phyloP scores from a whole-genome alignment of 768 basidiomycete genomes.

The Botryobasidium botryosum region DNA sequence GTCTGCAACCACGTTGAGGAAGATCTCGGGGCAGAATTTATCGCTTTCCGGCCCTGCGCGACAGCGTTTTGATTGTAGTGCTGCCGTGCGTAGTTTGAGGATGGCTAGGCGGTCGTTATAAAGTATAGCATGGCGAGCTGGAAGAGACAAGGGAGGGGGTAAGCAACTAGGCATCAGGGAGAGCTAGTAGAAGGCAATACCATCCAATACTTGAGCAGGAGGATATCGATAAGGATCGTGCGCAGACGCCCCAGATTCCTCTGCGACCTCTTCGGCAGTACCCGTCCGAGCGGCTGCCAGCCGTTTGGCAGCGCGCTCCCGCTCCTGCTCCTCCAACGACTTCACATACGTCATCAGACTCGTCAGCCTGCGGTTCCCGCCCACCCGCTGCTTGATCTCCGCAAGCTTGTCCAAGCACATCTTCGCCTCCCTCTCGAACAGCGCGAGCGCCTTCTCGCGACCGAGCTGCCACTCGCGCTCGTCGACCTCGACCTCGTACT shows the following conservation, averaged over 20 bases:
- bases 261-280: constrained; percentile 24
- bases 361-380: constrained; percentile 64
- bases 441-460: constrained; percentile 48
- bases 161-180: not conserved
- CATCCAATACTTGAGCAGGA: constrained; percentile 81
- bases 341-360: constrained; percentile 67
- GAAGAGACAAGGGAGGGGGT: constrained; percentile 11
- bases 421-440: constrained; percentile 68
- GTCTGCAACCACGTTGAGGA: constrained; percentile 91
- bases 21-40: constrained; percentile 87
- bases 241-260: constrained; percentile 22
- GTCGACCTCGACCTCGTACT: constrained; percentile 95
- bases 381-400: constrained; percentile 77
- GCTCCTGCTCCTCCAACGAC: constrained; percentile 60
- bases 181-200: constrained; percentile 32
- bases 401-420: constrained; percentile 78
- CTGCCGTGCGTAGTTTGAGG: constrained; percentile 70
- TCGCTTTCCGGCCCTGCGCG: constrained; percentile 74
- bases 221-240: constrained; percentile 79
- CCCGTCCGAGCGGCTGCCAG: constrained; percentile 25
- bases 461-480: constrained; percentile 84
- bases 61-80: constrained; percentile 82
- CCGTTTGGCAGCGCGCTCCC: constrained; percentile 39
- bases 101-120: constrained; percentile 67
- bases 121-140: constrained; percentile 85